phyloP scores from a whole-genome alignment of 306 rosid species.

The Acacia acuminata region DNA sequence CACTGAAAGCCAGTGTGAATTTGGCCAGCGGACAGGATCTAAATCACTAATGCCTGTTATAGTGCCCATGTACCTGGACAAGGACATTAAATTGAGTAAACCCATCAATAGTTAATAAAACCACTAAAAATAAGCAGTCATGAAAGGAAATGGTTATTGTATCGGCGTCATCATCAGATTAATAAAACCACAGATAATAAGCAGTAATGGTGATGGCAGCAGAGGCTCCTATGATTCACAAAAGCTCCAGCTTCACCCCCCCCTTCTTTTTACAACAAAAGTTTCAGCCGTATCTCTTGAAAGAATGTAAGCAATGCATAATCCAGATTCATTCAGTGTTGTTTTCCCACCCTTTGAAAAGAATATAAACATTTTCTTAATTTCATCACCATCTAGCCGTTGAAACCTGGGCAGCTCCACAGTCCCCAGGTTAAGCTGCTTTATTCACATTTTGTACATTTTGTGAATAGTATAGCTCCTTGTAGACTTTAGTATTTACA shows the following conservation, averaged over 20 bases:
- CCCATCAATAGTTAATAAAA: background rate
- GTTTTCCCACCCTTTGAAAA: background rate
- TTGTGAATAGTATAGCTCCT: background rate
- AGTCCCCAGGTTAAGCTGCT: background rate
- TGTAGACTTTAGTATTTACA: background rate
- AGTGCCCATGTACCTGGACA: conserved; percentile 76
- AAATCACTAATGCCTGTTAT: conserved; percentile 74
- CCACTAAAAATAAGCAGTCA: background rate
- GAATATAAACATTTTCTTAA: background rate
- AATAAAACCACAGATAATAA: no score
- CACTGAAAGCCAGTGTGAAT: conserved; percentile 83
- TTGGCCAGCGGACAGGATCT: conserved; percentile 73
- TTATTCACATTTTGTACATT: background rate
- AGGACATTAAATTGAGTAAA: conserved; percentile 27
- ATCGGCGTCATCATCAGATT: background rate
- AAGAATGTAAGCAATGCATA: conserved; percentile 1
- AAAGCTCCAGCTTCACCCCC: background rate
- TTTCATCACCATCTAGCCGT: background rate
- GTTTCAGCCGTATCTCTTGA: background rate
- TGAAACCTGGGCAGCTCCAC: background rate
- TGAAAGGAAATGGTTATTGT: background rate
- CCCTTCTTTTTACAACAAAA: background rate
- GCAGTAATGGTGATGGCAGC: no score
- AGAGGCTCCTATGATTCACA: background rate
- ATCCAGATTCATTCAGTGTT: background rate